Percentiles rank a stretch among this genome's conserved stretches.
These are phyloP conservation scores for Aspergillus viridinutans DNA, from an alignment of 2,329 filamentous ascomycete genomes.

Conservation along the genomic window DNA sequence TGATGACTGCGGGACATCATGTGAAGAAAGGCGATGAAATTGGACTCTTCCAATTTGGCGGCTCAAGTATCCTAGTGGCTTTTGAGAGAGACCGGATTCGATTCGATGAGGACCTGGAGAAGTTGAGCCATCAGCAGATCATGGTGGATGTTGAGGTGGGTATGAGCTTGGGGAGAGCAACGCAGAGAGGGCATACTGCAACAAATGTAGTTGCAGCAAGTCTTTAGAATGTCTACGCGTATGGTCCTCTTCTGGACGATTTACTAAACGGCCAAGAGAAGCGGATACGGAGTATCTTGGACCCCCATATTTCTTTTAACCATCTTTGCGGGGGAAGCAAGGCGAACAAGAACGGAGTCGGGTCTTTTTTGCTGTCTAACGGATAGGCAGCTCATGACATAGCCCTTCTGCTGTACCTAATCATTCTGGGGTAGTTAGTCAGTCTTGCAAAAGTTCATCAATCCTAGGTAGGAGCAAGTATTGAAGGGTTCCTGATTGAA, in stretches of 20 bases:
- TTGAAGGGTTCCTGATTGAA: background rate
- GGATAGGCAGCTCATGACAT: background rate
- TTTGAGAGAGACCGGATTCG: conserved; percentile 36
- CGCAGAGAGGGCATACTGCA: background rate
- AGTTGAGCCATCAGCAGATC: conserved; percentile 28
- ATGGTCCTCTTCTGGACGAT: background rate
- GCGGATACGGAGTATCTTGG: background rate
- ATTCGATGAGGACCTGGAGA: conserved; percentile 38
- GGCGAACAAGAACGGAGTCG: background rate
- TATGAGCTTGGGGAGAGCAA: conserved; percentile 30
- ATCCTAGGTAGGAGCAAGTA: background rate
- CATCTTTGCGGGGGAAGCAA: background rate
- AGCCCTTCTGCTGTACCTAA: background rate
- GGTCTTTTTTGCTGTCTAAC: background rate
- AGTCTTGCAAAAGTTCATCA: background rate
- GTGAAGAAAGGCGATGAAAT: conserved; percentile 41
- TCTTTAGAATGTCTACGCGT: background rate
- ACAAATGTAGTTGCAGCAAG: background rate
- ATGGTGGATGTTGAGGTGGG: conserved; percentile 39
- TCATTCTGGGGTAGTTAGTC: background rate
- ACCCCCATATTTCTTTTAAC: background rate
- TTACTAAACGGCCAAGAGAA: background rate
- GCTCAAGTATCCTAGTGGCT: conserved; percentile 40
- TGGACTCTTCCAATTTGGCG: conserved; percentile 41
- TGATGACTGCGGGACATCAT: conserved; percentile 23